A percentile compares a stretch with the other conserved stretches of the same genome.
Conservation (phyloP, 768 basidiomycete species). For the Tylopilus sp. region DNA sequence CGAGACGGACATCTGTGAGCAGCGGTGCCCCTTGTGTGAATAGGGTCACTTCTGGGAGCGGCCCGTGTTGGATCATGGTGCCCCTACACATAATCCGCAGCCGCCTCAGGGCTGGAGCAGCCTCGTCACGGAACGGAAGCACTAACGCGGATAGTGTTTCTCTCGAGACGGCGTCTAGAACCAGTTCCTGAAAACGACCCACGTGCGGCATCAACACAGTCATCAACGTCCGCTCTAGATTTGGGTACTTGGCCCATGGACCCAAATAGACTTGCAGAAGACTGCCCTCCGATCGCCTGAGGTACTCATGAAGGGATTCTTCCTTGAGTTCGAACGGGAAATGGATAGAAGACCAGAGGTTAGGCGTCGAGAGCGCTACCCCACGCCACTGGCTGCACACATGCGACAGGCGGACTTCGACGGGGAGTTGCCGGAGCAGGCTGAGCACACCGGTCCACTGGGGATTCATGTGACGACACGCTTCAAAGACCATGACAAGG, state of each 20-base stretch:
- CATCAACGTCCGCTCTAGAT: conserved; percentile 23
- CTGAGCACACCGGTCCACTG: conserved; percentile 32
- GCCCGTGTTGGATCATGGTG: conserved; percentile 25
- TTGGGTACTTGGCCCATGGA: conserved; percentile 32
- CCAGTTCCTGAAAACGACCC: conserved; percentile 26
- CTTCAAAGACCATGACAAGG: conserved; percentile 31
- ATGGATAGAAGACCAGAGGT: conserved; percentile 34
- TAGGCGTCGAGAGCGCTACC: conserved; percentile 32
- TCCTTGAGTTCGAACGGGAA: conserved; percentile 30
- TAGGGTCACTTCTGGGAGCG: conserved; percentile 20
- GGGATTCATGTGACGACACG: conserved; percentile 29
- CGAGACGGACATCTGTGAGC: conserved; percentile 32
- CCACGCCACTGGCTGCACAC: conserved; percentile 34
- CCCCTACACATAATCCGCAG: conserved; percentile 31
- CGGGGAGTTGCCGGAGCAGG: conserved; percentile 31
- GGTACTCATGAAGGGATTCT: conserved; percentile 30
- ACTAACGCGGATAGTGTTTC: conserved; percentile 27
- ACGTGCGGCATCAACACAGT: conserved; percentile 30
- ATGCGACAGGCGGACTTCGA: conserved; percentile 34
- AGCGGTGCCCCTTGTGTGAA: conserved; percentile 32
- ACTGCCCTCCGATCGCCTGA: conserved; percentile 29
- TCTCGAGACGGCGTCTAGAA: conserved; percentile 30
- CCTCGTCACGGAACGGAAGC: conserved; percentile 22
- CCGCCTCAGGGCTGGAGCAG: conserved; percentile 25
- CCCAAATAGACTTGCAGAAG: conserved; percentile 32